Conservation (phyloP, 2,329 filamentous ascomycete genomes). For the Talaromyces sp. region DNA sequence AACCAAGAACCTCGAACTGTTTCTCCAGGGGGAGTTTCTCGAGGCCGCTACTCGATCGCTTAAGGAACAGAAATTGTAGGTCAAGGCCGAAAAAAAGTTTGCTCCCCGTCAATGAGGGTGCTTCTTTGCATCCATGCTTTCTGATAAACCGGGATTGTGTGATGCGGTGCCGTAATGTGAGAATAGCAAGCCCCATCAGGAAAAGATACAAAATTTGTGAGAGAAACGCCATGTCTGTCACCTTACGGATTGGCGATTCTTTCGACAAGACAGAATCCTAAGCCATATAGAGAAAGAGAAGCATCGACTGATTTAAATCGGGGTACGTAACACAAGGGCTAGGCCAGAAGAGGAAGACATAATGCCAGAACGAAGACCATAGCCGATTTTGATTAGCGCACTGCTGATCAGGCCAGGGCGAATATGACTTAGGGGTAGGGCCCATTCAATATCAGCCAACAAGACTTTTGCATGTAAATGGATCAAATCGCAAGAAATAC, state of each 20-base stretch:
- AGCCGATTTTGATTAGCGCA: too few species aligned
- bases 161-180: not conserved
- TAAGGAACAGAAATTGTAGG: slow-evolving; percentile 4
- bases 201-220: not conserved
- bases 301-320: not conserved
- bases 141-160: not conserved
- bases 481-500: too few species aligned
- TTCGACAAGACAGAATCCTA: not conserved
- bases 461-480: too few species aligned
- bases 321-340: not conserved
- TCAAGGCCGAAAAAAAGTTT: slow-evolving; percentile 1
- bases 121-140: slow-evolving; percentile 11
- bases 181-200: not conserved
- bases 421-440: too few species aligned
- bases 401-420: too few species aligned
- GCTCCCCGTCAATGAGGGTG: slow-evolving; percentile 3
- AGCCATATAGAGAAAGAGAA: not conserved
- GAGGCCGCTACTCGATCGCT: slow-evolving; percentile 1
- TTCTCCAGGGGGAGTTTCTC: slow-evolving; percentile 8
- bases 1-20: slow-evolving; percentile 13
- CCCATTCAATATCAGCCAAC: too few species aligned
- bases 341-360: not conserved
- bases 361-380: not conserved
- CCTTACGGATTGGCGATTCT: not conserved
- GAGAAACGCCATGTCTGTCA: not conserved